These are phyloP conservation scores for Tetrapisispora nanseiensis DNA, from an alignment of 805 yeast species.

Conservation along the genomic window DNA sequence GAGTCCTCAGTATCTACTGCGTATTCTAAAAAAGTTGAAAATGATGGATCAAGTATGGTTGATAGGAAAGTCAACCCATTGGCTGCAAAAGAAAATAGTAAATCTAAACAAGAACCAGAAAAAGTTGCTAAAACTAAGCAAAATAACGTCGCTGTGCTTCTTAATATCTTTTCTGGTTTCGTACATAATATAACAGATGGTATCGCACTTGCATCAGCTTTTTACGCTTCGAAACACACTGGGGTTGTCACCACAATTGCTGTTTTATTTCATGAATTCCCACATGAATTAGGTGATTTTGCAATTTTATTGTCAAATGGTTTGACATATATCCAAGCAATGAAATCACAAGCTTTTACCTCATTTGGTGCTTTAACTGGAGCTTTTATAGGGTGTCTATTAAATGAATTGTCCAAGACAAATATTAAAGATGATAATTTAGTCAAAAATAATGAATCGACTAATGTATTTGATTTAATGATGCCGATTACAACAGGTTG, in stretches of 20 bases:
- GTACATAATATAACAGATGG: constrained; percentile 74
- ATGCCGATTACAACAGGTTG: constrained; percentile 74
- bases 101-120: background rate
- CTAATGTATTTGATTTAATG: constrained; percentile 33
- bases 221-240: constrained; percentile 45
- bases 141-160: constrained; percentile 43
- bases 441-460: no score
- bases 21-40: background rate
- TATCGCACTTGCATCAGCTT: constrained; percentile 61
- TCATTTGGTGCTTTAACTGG: constrained; percentile 59
- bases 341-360: constrained; percentile 57
- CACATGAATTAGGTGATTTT: constrained; percentile 76
- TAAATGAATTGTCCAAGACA: constrained; percentile 34
- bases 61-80: no score
- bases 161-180: constrained; percentile 61
- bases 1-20: constrained; percentile 1
- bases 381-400: constrained; percentile 50
- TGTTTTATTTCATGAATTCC: constrained; percentile 67
- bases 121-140: background rate
- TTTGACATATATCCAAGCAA: constrained; percentile 53
- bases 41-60: constrained; percentile 6
- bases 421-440: constrained; percentile 7
- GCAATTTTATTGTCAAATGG: constrained; percentile 60
- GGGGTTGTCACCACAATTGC: constrained; percentile 67
- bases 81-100: no score